A percentile compares a stretch with the other conserved stretches of the same genome.
These are phyloP conservation scores for Zhuliangozyma blackwelliae DNA, from an alignment of 1,139 yeast genomes.

Conservation along the genomic window DNA sequence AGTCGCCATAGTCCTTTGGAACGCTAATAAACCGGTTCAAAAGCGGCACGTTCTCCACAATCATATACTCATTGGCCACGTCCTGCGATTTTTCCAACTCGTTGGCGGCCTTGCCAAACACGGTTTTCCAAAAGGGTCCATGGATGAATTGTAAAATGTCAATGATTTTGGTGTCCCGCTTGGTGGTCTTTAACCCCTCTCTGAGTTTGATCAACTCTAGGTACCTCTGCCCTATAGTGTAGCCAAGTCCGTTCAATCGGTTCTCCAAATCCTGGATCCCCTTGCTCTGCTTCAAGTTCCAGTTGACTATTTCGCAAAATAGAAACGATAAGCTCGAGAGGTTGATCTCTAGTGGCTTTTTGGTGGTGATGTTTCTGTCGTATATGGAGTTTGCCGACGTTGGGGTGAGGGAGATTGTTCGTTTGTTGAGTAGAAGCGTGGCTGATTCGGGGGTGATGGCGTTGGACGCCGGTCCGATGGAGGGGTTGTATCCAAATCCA, in stretches of 20 bases:
- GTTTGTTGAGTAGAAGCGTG: constrained; percentile 29
- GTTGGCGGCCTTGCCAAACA: constrained; percentile 83
- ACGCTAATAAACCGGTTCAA: constrained; percentile 73
- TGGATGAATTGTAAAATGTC: constrained; percentile 84
- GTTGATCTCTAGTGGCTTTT: constrained; percentile 64
- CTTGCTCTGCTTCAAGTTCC: constrained; percentile 58
- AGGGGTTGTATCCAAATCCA: constrained; percentile 46
- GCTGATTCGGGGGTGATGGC: constrained; percentile 36
- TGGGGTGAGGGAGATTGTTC: constrained; percentile 28
- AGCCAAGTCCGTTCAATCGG: constrained; percentile 71
- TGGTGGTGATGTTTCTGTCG: constrained; percentile 58
- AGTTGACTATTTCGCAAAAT: constrained; percentile 68
- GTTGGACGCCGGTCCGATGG: constrained; percentile 40
- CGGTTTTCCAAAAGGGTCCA: constrained; percentile 72
- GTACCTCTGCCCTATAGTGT: constrained; percentile 52
- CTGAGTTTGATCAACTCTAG: constrained; percentile 40
- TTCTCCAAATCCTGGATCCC: constrained; percentile 78
- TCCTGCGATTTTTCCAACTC: constrained; percentile 87
- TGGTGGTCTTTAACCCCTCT: constrained; percentile 59
- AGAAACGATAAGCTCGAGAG: constrained; percentile 64
- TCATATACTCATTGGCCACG: constrained; percentile 75
- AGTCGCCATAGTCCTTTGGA: constrained; percentile 74
- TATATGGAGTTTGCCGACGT: constrained; percentile 46
- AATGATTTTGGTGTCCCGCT: constrained; percentile 67
- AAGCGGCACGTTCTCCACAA: constrained; percentile 77